Base-by-base conservation (phyloP, 192 early-diverging fungal genomes). In the Backusella luteola region DNA sequence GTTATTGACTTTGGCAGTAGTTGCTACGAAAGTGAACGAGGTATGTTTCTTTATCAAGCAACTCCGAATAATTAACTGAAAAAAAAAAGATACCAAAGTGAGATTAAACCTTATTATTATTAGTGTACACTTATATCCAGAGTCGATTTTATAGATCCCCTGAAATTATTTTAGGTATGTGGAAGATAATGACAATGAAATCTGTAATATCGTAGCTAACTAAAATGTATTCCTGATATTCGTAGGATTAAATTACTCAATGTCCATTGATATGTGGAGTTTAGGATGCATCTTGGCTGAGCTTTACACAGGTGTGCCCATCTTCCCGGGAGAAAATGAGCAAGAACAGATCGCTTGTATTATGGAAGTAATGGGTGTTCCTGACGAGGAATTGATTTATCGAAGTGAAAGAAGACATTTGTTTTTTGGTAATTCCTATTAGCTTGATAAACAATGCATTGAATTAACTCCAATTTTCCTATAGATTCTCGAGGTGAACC, bases 261-360 rank as follows among this genome's bases (percentile, higher is more conserved):
- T 91, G 73, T 91, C 94, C 2, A 99, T 99, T 76, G 97, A 99
- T 83, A 94, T 99, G 91, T 99, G 97, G 97, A 93, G 92, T 73
- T 84, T 99, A 53, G 97, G 97, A 15, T 98, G 96, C 80, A 97
- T 99, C 68, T 87, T 97, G 9, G 96, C 93, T 15, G 97, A 99
- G 77, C 85, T 99, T 32, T 90, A 89, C 77, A 94, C 93, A 1
- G 94, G 91, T 11, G 41, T 96, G 75, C 97, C 97, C 34, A 81
- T 99, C 36, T 99, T 99, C 77, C 97, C 97, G 8, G 97, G 97
- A 29, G 97, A 99, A 80, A 97, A 97, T 80, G 97, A 99, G 81
- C 92, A 94, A 73, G 96, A 99, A 74, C 97, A 99, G 80, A 84
- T 99, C 49, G 87, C 93, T 12, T 96, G 96, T 81, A 97, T 99